phyloP scores from a whole-genome alignment of 257 asterid genomes.

The Petunia axillaris region DNA sequence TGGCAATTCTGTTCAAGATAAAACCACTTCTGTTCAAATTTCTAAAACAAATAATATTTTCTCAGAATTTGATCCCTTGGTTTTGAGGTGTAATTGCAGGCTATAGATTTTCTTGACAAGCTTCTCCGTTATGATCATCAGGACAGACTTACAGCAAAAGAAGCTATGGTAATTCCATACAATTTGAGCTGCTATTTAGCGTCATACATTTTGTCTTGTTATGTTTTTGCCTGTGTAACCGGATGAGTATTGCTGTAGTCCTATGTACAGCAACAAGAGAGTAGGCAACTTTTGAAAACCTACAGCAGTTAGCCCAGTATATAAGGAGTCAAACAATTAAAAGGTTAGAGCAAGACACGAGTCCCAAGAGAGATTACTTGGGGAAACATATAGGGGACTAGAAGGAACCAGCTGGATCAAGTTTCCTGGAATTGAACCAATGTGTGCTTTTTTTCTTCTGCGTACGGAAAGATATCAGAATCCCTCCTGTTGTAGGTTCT shows the following conservation, averaged over 20 bases:
- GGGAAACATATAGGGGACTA: not conserved
- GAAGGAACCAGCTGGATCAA: not conserved
- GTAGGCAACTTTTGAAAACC: not conserved
- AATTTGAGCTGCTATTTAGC: not conserved
- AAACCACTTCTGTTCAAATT: not conserved
- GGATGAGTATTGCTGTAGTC: not conserved
- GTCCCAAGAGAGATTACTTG: not conserved
- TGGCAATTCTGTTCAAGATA: not conserved
- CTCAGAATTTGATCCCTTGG: not conserved
- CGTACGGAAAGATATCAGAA: not conserved
- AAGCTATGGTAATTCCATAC: constrained; percentile 41
- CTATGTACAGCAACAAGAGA: not conserved
- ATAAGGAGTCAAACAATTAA: not conserved
- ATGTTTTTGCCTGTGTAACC: not conserved
- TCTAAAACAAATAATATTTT: not conserved
- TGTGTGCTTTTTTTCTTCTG: not conserved
- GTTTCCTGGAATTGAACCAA: not conserved
- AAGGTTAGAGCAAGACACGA: not conserved
- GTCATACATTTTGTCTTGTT: not conserved
- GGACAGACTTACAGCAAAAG: constrained; percentile 49
- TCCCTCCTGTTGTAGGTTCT: not conserved
- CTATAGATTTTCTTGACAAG: constrained; percentile 51
- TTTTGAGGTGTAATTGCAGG: constrained; percentile 35
- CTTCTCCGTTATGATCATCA: constrained; percentile 51
- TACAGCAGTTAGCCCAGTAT: not conserved